Evolutionary conservation across 768 basidiomycete genomes (phyloP).

Genomic region (Clitopilus hobsonii): DNA sequence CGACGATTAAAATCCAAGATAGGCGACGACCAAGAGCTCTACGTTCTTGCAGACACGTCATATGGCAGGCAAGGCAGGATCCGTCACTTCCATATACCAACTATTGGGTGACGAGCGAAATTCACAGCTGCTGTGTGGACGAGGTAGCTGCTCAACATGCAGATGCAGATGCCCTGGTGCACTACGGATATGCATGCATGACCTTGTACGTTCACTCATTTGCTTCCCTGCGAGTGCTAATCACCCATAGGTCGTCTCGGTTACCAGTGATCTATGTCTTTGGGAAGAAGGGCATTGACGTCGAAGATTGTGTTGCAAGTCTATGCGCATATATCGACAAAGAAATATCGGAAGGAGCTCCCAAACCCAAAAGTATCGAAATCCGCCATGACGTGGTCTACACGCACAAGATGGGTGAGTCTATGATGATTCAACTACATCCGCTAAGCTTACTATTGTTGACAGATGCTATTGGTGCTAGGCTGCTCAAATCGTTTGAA

Average conservation of each 20-base stretch:
- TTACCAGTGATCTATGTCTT: conserved; percentile 91
- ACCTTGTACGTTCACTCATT: conserved; percentile 59
- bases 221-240: conserved; percentile 2
- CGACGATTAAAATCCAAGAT: conserved; percentile 48
- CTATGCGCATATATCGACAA: conserved; percentile 30
- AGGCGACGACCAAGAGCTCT: conserved; percentile 15
- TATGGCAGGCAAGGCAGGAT: conserved; percentile 76
- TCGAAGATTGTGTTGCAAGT: conserved; percentile 40
- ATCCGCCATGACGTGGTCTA: conserved; percentile 79
- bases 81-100: conserved; percentile 8
- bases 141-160: conserved; percentile 94
- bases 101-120: conserved; percentile 6
- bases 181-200: conserved; percentile 96
- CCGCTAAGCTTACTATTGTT: too few relatives aligned
- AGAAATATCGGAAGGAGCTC: conserved; percentile 2
- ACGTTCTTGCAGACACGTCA: conserved; percentile 85
- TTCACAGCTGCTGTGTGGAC: conserved; percentile 87
- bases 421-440: too few relatives aligned
- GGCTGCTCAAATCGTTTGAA: too few relatives aligned
- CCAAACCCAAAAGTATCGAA: conserved; percentile 31
- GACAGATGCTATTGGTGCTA: too few relatives aligned
- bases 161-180: conserved; percentile 85
- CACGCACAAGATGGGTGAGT: conserved; percentile 58
- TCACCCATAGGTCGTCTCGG: conserved; percentile 63
- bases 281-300: conserved; percentile 65